Percentiles rank a stretch among this genome's conserved stretches.
Conservation (phyloP, 73 alveolate genomes). For the Diophrys sp. region DNA sequence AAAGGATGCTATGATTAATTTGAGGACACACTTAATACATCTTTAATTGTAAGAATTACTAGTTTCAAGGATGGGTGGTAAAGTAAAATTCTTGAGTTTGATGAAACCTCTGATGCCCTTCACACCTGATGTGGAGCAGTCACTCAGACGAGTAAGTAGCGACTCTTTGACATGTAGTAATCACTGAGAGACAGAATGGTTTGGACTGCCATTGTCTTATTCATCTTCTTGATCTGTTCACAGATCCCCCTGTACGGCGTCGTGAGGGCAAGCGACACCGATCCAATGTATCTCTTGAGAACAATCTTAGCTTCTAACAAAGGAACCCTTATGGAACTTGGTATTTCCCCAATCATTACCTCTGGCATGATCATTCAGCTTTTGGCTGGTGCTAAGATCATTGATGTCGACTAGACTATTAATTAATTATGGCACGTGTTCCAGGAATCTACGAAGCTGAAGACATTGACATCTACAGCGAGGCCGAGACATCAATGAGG, state of each 20-base stretch:
- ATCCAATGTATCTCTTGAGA: slow-evolving; percentile 99
- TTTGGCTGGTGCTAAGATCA: slow-evolving; percentile 97
- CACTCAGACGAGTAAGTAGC: slow-evolving; percentile 80
- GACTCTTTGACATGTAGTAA: slow-evolving; percentile 26
- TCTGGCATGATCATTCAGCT: slow-evolving; percentile 99
- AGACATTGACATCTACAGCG: no score
- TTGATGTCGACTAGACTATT: slow-evolving; percentile 97
- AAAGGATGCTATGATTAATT: no score
- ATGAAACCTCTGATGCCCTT: slow-evolving; percentile 95
- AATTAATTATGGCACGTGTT: no score
- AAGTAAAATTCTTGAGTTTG: slow-evolving; percentile 77
- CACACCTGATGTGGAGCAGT: slow-evolving; percentile 96
- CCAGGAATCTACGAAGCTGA: no score
- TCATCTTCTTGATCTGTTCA: slow-evolving; percentile 97
- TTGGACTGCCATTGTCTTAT: slow-evolving; percentile 98
- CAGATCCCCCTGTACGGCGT: slow-evolving; percentile 99
- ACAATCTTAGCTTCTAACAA: slow-evolving; percentile 99
- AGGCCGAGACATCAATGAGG: no score
- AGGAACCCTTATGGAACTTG: slow-evolving; percentile 99
- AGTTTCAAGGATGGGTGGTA: slow-evolving; percentile 36
- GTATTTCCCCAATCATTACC: slow-evolving; percentile 99
- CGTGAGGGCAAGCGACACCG: slow-evolving; percentile 86
- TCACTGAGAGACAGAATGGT: slow-evolving; percentile 81
- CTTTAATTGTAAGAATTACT: not conserved
- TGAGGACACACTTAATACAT: not conserved